Percentiles rank a stretch among this genome's conserved stretches.
phyloP scores from a whole-genome alignment of 106 monocot species.

The Allium cepa region DNA sequence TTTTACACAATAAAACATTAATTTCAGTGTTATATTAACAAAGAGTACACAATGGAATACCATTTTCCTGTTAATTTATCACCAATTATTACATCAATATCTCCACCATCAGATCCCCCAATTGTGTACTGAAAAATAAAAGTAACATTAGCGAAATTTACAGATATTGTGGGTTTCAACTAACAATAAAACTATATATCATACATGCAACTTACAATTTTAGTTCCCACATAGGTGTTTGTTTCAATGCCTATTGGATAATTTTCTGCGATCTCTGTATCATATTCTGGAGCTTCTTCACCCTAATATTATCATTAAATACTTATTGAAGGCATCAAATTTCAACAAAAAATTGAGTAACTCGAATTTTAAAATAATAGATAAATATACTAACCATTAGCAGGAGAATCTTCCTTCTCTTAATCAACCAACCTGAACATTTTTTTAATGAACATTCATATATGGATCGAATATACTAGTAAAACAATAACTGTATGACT shows the following conservation, averaged over 20 bases:
- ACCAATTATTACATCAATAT: constrained; percentile 33
- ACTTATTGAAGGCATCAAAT: no score
- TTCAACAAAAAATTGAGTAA: no score
- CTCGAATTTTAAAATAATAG: no score
- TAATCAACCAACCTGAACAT: no score
- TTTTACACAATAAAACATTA: neutral
- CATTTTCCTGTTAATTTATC: constrained; percentile 39
- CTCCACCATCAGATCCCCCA: constrained; percentile 26
- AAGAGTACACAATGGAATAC: constrained; percentile 9
- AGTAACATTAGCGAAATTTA: neutral
- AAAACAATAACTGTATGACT: no score
- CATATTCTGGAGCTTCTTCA: constrained; percentile 42
- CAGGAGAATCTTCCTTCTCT: no score
- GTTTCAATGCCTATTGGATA: constrained; percentile 14
- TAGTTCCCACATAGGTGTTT: constrained; percentile 27
- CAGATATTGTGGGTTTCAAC: neutral
- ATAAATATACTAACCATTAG: no score
- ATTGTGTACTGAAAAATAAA: constrained; percentile 51
- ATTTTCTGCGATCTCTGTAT: constrained; percentile 15
- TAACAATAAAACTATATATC: constrained; percentile 1
- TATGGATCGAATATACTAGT: no score
- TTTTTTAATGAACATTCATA: no score
- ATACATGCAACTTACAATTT: constrained; percentile 39
- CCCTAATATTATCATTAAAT: constrained; percentile 20
- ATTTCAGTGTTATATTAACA: neutral